A percentile compares a stretch with the other conserved stretches of the same genome.
Conservation (phyloP, 768 basidiomycete genomes). For the Chalciporus sphaerocephalus region DNA sequence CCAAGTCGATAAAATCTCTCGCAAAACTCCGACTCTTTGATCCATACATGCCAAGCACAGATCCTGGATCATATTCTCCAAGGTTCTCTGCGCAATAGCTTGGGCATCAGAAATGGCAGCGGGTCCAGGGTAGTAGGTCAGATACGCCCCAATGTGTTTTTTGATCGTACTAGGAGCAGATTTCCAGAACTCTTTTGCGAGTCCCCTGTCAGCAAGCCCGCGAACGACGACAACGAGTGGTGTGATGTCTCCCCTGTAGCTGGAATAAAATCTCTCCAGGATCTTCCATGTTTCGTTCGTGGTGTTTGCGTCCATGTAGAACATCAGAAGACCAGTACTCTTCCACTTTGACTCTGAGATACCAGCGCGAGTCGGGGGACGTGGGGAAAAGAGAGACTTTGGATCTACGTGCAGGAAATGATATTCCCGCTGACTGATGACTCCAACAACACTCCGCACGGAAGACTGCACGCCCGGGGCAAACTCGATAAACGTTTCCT, state of each 20-base stretch:
- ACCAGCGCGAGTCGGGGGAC: background rate
- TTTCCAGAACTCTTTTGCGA: constrained; percentile 12
- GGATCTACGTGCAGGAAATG: constrained; percentile 17
- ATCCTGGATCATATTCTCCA: constrained; percentile 13
- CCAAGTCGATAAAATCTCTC: constrained; percentile 15
- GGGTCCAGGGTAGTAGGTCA: constrained; percentile 14
- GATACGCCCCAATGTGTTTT: constrained; percentile 4
- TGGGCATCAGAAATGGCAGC: constrained; percentile 5
- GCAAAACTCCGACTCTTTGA: constrained; percentile 13
- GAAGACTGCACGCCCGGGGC: constrained; percentile 7
- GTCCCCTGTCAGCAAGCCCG: constrained; percentile 2
- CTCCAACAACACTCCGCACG: background rate
- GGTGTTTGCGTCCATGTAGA: constrained; percentile 7
- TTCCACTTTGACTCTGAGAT: constrained; percentile 1
- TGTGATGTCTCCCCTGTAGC: constrained; percentile 12
- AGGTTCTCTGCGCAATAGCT: constrained; percentile 6
- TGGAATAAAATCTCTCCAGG: constrained; percentile 12
- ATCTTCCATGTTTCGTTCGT: constrained; percentile 10
- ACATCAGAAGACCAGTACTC: constrained; percentile 14
- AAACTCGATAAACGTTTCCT: constrained; percentile 5
- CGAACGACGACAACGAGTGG: constrained; percentile 18
- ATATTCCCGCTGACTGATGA: constrained; percentile 3
- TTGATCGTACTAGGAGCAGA: constrained; percentile 8
- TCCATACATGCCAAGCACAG: constrained; percentile 15
- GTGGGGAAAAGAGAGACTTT: background rate